phyloP scores from a whole-genome alignment of 192 early-diverging fungal species.

The Phycomyces nitens region DNA sequence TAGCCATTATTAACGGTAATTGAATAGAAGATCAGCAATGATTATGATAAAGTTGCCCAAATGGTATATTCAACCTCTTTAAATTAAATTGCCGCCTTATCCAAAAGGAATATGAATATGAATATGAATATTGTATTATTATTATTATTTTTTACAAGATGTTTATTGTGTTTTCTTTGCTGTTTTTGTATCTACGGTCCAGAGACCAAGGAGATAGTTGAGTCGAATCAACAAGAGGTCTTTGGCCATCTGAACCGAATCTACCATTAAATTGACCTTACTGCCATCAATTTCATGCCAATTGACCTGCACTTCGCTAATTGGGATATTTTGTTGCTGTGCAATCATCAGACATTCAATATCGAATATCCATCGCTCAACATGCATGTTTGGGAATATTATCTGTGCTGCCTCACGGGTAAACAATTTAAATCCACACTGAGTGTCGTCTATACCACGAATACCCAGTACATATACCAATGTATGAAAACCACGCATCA shows the following conservation, averaged over 20 bases:
- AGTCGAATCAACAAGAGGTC: slow-evolving; percentile 85
- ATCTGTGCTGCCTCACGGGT: slow-evolving; percentile 68
- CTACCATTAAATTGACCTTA: slow-evolving; percentile 85
- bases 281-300: slow-evolving; percentile 98
- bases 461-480: slow-evolving; percentile 86
- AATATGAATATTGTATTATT: no score
- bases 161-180: slow-evolving; percentile 11
- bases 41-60: no score
- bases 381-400: slow-evolving; percentile 90
- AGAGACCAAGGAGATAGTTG: slow-evolving; percentile 80
- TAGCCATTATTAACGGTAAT: slow-evolving; percentile 7
- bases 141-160: no score
- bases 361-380: slow-evolving; percentile 97
- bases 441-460: slow-evolving; percentile 86
- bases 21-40: no score
- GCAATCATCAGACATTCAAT: slow-evolving; percentile 92
- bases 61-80: no score
- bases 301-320: slow-evolving; percentile 86
- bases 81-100: no score
- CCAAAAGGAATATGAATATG: no score
- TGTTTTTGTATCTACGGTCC: slow-evolving; percentile 46
- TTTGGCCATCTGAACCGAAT: slow-evolving; percentile 85
- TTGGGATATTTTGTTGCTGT: slow-evolving; percentile 61
- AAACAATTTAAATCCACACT: slow-evolving; percentile 97
- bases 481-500: slow-evolving; percentile 94